Base-by-base conservation (phyloP, 495 filamentous ascomycete species). In the Xylaria curta region DNA sequence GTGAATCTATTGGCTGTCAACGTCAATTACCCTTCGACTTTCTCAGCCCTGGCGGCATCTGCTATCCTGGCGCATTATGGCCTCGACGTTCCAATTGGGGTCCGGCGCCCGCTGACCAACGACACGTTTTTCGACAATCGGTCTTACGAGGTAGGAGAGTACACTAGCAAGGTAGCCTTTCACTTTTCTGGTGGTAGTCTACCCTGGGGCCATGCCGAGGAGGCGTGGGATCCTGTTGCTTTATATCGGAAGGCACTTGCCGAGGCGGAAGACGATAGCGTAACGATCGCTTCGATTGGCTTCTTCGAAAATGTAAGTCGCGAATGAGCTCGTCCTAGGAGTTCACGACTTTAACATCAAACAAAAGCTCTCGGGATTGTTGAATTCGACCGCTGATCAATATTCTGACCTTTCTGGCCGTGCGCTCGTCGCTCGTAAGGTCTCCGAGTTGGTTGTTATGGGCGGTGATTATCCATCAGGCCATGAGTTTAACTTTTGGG, bases 371-470 rank as follows among this genome's bases (percentile, higher is more conserved):
- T 84, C 84, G 0, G 77, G 63, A 0, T 77, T 86, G 0, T 69
- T 86, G 5, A 76, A 81, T 42, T 85, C 84, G 7, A 74, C 76
- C 0, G 69, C 76, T 13, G 84, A 86, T 60, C 28, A 15, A 0
- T 74, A 77, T 61, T 81, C 83, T 1, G 19, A 72, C 2, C 75
- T 85, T 0, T 40, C 69, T 1, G 85, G 85, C 0, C 72, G 51
- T 4, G 78, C 74, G 36, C 80, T 87, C 17, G 67, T 86, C 19
- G 69, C 76, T 0, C 68, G 60, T 4, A 87, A 86, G 60, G 82
- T 87, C 0, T 69, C 75, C 3, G 81, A 87, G 68, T 76, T 87
- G 2, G 81, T 85, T 0, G 49, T 86, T 8, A 85, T 86, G 82
- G 85, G 85, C 38, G 85, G 85, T 3, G 69, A 24, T 12, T 86